Evolutionary conservation across 2,329 filamentous ascomycete species (phyloP).

Genomic region (Ophioceras dolichostomum): DNA sequence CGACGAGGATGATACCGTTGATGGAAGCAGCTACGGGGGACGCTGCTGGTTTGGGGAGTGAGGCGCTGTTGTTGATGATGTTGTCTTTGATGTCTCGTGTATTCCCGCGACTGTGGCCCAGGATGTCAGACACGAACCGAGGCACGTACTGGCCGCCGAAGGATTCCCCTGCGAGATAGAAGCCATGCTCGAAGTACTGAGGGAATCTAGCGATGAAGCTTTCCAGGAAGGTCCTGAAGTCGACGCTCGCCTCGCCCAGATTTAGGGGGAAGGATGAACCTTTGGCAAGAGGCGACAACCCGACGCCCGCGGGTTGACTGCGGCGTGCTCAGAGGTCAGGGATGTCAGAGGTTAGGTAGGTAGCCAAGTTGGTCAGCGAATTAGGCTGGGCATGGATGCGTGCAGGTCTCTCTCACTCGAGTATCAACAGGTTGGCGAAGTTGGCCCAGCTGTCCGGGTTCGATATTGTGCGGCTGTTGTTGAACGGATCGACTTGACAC

Average conservation of each 20-base stretch:
- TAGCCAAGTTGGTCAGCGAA: too few relatives aligned
- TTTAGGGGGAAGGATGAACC: background rate
- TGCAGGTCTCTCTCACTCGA: background rate
- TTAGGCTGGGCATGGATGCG: too few relatives aligned
- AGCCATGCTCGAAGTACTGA: background rate
- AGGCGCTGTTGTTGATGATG: background rate
- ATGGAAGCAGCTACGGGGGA: too few relatives aligned
- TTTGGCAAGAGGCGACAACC: background rate
- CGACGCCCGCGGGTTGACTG: background rate
- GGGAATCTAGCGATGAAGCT: background rate
- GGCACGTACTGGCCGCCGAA: background rate
- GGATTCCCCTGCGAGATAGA: background rate
- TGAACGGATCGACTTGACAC: background rate
- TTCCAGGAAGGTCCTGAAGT: background rate
- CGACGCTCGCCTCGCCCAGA: background rate
- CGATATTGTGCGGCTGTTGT: background rate
- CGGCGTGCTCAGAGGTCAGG: too few relatives aligned
- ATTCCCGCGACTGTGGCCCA: too few relatives aligned
- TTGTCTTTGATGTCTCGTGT: too few relatives aligned
- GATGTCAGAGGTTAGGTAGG: too few relatives aligned
- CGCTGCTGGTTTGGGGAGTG: too few relatives aligned
- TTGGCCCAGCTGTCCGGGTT: background rate
- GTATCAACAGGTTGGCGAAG: background rate
- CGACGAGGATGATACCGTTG: background rate
- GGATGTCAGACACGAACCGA: background rate